Conservation (phyloP, 352 stramenopile genomes). For the Globisporangium ultimum region DNA sequence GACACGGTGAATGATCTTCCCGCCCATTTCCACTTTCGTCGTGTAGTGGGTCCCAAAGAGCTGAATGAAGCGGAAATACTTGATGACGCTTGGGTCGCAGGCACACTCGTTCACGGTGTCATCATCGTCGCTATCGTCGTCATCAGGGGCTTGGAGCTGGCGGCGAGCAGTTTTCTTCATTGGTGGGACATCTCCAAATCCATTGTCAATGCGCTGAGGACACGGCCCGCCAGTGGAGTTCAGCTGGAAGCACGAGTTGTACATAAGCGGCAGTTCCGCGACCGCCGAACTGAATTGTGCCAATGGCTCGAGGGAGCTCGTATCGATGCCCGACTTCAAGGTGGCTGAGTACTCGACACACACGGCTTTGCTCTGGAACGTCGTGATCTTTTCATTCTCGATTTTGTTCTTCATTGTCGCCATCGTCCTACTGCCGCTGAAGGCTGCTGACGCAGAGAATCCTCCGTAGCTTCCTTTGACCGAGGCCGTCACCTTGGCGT, state of each 20-base stretch:
- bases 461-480: slow-evolving; percentile 25
- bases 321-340: slow-evolving; percentile 8
- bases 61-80: slow-evolving; percentile 27
- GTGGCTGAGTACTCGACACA: slow-evolving; percentile 22
- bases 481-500: slow-evolving; percentile 15
- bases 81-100: slow-evolving; percentile 21
- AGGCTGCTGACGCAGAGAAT: slow-evolving; percentile 20
- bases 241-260: slow-evolving; percentile 16
- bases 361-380: slow-evolving; percentile 21
- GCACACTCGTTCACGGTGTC: slow-evolving; percentile 23
- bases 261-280: slow-evolving; percentile 1
- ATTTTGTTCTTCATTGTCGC: slow-evolving; percentile 24
- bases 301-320: slow-evolving; percentile 8
- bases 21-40: slow-evolving; percentile 26
- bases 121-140: slow-evolving; percentile 28
- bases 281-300: slow-evolving; percentile 6
- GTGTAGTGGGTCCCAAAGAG: slow-evolving; percentile 27
- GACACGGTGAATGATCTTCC: slow-evolving; percentile 26
- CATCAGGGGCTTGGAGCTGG: slow-evolving; percentile 42
- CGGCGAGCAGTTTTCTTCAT: slow-evolving; percentile 24
- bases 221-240: slow-evolving; percentile 8
- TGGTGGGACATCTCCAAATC: slow-evolving; percentile 20
- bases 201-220: slow-evolving; percentile 9
- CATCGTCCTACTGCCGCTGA: slow-evolving; percentile 25
- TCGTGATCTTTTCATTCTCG: slow-evolving; percentile 7